Conservation (phyloP, 306 rosid genomes). For the Malus orientalis region DNA sequence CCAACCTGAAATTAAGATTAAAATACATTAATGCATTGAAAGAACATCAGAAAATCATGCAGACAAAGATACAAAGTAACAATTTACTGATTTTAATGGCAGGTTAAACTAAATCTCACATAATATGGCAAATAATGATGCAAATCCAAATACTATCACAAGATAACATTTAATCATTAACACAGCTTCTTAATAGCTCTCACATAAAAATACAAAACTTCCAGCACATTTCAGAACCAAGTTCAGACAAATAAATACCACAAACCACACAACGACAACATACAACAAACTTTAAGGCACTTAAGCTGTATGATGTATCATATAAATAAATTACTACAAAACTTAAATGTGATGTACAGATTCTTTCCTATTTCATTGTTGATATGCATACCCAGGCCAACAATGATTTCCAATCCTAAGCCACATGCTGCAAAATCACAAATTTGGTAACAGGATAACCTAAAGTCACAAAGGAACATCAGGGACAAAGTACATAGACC, state of each 20-base stretch:
- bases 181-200: background rate
- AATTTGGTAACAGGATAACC: background rate
- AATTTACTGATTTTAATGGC: background rate
- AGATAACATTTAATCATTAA: background rate
- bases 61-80: background rate
- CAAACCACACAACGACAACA: background rate
- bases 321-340: background rate
- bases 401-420: background rate
- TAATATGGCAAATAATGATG: background rate
- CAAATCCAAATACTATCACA: background rate
- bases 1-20: conserved; percentile 34
- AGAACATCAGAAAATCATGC: background rate
- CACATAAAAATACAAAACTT: background rate
- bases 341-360: background rate
- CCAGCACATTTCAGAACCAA: background rate
- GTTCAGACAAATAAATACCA: background rate
- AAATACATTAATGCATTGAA: background rate
- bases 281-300: background rate
- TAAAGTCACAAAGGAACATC: background rate
- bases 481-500: background rate
- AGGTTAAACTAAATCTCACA: background rate
- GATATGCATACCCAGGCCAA: background rate
- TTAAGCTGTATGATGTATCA: background rate
- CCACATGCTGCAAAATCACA: background rate
- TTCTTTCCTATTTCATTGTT: background rate